phyloP scores from a whole-genome alignment of 2,329 filamentous ascomycete genomes.

The Juglanconis oblonga region DNA sequence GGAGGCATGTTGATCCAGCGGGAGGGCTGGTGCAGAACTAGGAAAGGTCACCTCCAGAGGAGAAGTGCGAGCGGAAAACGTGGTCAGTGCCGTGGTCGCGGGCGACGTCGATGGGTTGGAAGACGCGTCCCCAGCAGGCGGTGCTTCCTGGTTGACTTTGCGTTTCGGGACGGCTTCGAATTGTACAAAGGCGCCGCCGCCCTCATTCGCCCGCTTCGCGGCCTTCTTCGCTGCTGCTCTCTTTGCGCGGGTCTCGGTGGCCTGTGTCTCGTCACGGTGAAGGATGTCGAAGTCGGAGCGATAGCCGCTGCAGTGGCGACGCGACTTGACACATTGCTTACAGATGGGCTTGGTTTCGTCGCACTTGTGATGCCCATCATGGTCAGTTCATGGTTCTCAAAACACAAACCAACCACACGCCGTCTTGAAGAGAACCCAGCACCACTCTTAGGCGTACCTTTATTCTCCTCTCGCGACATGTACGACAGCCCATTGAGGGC shows the following conservation, averaged over 20 bases:
- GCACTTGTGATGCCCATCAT: slow-evolving; percentile 42
- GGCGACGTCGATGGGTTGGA: slow-evolving; percentile 21
- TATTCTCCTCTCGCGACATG: slow-evolving; percentile 69
- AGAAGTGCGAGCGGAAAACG: slow-evolving; percentile 19
- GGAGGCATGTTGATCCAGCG: slow-evolving; percentile 52
- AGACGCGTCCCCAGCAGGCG: not conserved
- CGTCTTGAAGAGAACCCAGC: not conserved
- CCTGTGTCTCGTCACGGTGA: slow-evolving; percentile 69
- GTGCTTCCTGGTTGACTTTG: not conserved
- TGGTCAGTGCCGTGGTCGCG: slow-evolving; percentile 6
- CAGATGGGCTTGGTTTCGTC: slow-evolving; percentile 66
- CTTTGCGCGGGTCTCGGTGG: slow-evolving; percentile 61
- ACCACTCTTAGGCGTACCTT: slow-evolving; percentile 51
- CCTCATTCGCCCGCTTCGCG: slow-evolving; percentile 32
- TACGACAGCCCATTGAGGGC: slow-evolving; percentile 67
- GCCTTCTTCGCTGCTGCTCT: slow-evolving; percentile 50
- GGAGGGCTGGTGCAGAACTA: slow-evolving; percentile 37
- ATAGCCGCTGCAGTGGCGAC: slow-evolving; percentile 63
- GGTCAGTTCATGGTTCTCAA: slow-evolving; percentile 14
- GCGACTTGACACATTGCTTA: slow-evolving; percentile 62
- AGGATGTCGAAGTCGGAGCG: slow-evolving; percentile 70
- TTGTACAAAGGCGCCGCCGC: slow-evolving; percentile 17
- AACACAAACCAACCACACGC: not conserved
- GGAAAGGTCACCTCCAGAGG: slow-evolving; percentile 22
- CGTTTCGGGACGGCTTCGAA: not conserved